phyloP scores from a whole-genome alignment of 164 flowering plant genomes.

The Brasenia schreberi region DNA sequence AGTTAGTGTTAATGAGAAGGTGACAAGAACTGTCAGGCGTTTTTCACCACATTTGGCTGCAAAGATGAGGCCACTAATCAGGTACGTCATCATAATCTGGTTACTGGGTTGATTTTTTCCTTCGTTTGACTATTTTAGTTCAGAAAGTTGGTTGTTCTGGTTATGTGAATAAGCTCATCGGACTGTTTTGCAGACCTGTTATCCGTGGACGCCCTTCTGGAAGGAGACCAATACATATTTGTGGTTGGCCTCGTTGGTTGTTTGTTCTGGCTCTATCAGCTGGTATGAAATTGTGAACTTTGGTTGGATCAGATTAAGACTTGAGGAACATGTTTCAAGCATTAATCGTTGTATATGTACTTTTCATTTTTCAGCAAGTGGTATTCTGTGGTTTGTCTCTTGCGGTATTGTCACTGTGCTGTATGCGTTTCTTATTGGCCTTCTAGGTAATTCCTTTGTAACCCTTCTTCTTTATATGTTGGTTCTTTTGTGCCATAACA shows the following conservation, averaged over 20 bases:
- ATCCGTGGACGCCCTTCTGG: slow-evolving; percentile 94
- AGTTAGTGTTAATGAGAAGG: slow-evolving; percentile 90
- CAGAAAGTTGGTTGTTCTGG: neutral
- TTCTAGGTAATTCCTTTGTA: slow-evolving; percentile 44
- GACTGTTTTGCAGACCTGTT: slow-evolving; percentile 54
- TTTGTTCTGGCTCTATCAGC: slow-evolving; percentile 52
- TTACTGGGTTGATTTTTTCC: neutral
- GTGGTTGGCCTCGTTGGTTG: slow-evolving; percentile 94
- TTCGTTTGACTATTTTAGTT: neutral
- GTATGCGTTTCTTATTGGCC: slow-evolving; percentile 71
- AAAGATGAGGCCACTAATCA: slow-evolving; percentile 89
- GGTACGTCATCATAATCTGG: slow-evolving; percentile 30
- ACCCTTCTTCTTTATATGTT: slow-evolving; percentile 1
- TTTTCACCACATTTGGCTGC: slow-evolving; percentile 97
- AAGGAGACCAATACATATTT: slow-evolving; percentile 71
- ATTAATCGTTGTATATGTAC: neutral
- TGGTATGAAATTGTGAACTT: neutral
- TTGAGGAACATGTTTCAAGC: neutral
- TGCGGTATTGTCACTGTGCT: slow-evolving; percentile 60
- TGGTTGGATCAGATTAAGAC: neutral
- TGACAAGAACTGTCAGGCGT: slow-evolving; percentile 81
- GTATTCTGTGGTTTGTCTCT: slow-evolving; percentile 77
- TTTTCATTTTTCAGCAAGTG: slow-evolving; percentile 40
- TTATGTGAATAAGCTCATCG: neutral
- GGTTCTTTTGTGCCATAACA: neutral